Evolutionary conservation across 495 filamentous ascomycete species (phyloP), one percentile per base, ranked within the genome.

Genomic region (Penicillium lagena): DNA sequence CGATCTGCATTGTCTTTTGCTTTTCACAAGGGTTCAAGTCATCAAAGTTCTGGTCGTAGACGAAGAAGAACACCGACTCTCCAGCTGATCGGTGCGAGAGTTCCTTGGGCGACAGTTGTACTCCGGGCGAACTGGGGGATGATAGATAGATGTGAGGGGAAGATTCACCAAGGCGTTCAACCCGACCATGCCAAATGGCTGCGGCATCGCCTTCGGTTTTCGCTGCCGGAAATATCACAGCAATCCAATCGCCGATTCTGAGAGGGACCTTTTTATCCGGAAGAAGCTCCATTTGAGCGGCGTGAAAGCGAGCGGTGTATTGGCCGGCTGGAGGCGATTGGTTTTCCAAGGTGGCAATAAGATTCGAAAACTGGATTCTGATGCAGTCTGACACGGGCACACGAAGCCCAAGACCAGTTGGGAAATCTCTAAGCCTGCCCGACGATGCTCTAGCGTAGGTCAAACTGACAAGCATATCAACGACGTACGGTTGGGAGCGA

Each of bases 401-500:
- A 42, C 63, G 71, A n/a, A 90, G 66, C 30, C 72, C 75, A 53
- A 90, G 75, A 0, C 88, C 86, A 17, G 57, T 71, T 1, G 88
- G 88, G 48, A 87, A 83, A 35, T 85, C 78, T 31, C 71, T 58
- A 30, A 89, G 63, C 12, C 48, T 44, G 1, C 52, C 49, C 11
- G 42, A n/a, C 6, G 39, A 41, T 15, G 82, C 80, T 37, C 80
- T 76, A 10, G 72, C 56, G 50, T 89, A 95, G 51, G 86, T 89
- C 52, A 97, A 85, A 57, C 82, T 89, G 14, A 95, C 68, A 0
- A 97, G 72, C 5, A 97, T 65, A 55, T 97, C 91, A 12, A 95
- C 86, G 1, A 95, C 90, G 33, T 82, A 76, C 8, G 90, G 89
- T 50, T 93, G 85, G 12, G 80, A 76, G 28, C 83, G 47, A 29